A percentile compares a stretch with the other conserved stretches of the same genome.
Conservation (phyloP, 345 rosid species). For the Brassica cretica region DNA sequence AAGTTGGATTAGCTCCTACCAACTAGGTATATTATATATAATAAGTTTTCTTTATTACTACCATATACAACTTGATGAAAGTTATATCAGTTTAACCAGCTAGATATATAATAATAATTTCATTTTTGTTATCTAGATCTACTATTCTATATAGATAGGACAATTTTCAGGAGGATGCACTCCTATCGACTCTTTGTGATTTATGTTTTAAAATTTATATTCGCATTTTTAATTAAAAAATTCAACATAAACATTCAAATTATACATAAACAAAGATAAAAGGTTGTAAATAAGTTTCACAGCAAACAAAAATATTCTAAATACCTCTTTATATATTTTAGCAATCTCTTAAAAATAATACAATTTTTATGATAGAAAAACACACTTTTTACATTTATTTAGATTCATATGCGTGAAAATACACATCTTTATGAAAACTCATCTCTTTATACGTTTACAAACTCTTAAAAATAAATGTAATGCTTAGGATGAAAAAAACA, state of each 20-base stretch:
- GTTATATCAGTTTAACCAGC: neutral
- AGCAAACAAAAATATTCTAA: neutral
- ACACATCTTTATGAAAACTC: too few relatives aligned
- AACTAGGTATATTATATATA: constrained; percentile 1
- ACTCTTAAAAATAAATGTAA: too few relatives aligned
- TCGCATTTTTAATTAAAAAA: neutral
- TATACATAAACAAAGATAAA: neutral
- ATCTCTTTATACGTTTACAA: too few relatives aligned
- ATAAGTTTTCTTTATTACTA: neutral
- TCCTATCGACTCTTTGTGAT: too few relatives aligned
- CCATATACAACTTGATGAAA: neutral
- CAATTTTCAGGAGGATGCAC: too few relatives aligned
- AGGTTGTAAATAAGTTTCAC: neutral
- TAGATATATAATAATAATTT: neutral
- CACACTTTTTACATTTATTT: too few relatives aligned
- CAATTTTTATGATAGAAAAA: too few relatives aligned
- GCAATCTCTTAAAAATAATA: too few relatives aligned
- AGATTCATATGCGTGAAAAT: too few relatives aligned
- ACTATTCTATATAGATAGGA: neutral
- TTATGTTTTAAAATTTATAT: too few relatives aligned
- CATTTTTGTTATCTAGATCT: neutral
- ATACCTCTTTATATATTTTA: too few relatives aligned
- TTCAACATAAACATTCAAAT: neutral
- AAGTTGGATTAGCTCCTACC: constrained; percentile 1
- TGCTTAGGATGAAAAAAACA: too few relatives aligned